These are phyloP conservation scores for Fomitopsis pinicola DNA, from an alignment of 1,284 basidiomycete genomes.

Conservation along the genomic window DNA sequence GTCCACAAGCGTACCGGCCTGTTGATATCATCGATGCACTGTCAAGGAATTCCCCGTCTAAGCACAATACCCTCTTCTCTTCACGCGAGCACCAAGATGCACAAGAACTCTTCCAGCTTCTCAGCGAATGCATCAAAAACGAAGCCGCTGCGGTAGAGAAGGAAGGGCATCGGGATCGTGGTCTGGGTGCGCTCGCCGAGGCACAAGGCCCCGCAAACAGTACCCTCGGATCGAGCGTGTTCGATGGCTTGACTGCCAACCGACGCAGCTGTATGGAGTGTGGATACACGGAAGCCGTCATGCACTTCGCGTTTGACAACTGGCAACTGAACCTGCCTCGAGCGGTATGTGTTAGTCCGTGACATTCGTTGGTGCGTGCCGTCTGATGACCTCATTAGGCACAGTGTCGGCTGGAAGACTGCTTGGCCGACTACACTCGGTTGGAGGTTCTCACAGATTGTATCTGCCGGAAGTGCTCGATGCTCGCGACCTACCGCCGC, in stretches of 20 bases:
- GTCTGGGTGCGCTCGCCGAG: constrained; percentile 49
- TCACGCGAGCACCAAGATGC: constrained; percentile 93
- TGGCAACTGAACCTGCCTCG: constrained; percentile 77
- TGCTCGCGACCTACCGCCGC: constrained; percentile 63
- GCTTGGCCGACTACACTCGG: constrained; percentile 78
- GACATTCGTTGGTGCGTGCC: neutral
- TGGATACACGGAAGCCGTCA: constrained; percentile 85
- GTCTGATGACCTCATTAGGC: constrained; percentile 28
- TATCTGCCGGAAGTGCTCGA: constrained; percentile 77
- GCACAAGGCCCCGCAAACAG: constrained; percentile 27
- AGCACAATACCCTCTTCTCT: constrained; percentile 64
- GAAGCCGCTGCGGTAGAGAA: constrained; percentile 66
- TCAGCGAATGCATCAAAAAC: constrained; percentile 83
- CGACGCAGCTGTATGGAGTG: constrained; percentile 77
- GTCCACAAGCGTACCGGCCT: constrained; percentile 62
- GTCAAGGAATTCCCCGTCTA: constrained; percentile 49
- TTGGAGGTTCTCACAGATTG: constrained; percentile 81
- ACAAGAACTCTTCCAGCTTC: constrained; percentile 90
- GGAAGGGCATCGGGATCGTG: constrained; percentile 63
- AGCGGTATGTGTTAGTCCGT: constrained; percentile 31
- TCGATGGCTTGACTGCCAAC: constrained; percentile 82
- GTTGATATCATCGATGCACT: constrained; percentile 69
- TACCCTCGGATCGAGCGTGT: constrained; percentile 61
- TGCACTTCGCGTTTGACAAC: constrained; percentile 83
- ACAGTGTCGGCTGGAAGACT: constrained; percentile 64